These are phyloP conservation scores for Diaporthe humulicola DNA, from an alignment of 2,329 filamentous ascomycete species.

Conservation along the genomic window DNA sequence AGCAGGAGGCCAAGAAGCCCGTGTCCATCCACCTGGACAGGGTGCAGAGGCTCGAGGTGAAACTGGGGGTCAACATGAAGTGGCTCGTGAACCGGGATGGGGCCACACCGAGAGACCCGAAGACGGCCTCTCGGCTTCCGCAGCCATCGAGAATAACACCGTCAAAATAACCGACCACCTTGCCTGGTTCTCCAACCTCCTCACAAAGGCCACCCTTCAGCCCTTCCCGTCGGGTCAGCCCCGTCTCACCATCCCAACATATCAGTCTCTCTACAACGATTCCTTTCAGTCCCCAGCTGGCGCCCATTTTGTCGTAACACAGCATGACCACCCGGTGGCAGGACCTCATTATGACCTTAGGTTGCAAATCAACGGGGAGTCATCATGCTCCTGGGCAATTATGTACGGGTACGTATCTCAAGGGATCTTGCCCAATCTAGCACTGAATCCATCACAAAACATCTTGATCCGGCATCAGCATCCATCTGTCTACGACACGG, in stretches of 20 bases:
- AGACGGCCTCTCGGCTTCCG: constrained; percentile 42
- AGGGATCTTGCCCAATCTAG: no score
- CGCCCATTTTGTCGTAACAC: constrained; percentile 77
- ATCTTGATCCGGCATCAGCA: no score
- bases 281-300: constrained; percentile 50
- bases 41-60: no score
- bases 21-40: neutral
- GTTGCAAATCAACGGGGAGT: constrained; percentile 76
- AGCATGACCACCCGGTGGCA: constrained; percentile 79
- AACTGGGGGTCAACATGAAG: neutral
- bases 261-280: constrained; percentile 53
- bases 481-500: no score
- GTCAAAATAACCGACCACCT: constrained; percentile 55
- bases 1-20: neutral
- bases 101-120: neutral
- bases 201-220: constrained; percentile 47
- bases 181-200: constrained; percentile 51
- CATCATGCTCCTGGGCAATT: constrained; percentile 74
- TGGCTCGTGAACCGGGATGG: neutral
- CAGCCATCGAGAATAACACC: constrained; percentile 57
- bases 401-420: constrained; percentile 62
- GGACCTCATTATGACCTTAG: constrained; percentile 78
- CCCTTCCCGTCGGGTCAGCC: constrained; percentile 45
- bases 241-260: constrained; percentile 51
- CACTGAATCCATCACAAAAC: no score